A percentile compares a stretch with the other conserved stretches of the same genome.
Evolutionary conservation across 108 stramenopile species (phyloP).

Genomic region (Heterococcus sp.): DNA sequence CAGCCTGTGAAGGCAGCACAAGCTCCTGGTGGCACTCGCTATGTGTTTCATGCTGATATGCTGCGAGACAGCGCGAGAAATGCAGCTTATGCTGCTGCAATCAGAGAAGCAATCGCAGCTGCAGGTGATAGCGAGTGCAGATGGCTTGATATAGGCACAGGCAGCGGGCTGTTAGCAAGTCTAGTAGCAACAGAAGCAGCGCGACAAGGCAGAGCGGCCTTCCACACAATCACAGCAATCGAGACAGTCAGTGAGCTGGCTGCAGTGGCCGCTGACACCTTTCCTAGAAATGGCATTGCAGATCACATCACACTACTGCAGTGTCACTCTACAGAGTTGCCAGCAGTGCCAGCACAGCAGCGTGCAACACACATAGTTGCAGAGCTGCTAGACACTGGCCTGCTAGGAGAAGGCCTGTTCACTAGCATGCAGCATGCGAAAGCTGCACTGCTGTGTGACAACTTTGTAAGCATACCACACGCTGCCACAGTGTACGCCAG

Average conservation of each 20-base stretch:
- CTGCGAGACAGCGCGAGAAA: neutral
- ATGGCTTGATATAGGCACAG: neutral
- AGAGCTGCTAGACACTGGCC: neutral
- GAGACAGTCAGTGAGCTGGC: neutral
- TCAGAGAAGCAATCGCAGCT: neutral
- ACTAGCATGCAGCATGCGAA: neutral
- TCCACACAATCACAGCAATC: neutral
- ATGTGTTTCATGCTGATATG: neutral
- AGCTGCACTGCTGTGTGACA: neutral
- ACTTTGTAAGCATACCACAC: neutral
- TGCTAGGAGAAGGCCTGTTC: neutral
- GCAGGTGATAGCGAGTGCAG: neutral
- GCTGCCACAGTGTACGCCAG: neutral
- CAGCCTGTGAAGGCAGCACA: no score
- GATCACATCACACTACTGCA: neutral
- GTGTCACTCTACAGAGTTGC: neutral
- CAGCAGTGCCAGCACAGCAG: neutral
- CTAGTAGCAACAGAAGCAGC: neutral
- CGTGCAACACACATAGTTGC: neutral
- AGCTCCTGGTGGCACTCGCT: no score
- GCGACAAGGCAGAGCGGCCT: neutral
- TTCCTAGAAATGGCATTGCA: neutral
- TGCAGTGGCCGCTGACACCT: neutral
- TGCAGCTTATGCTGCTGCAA: neutral
- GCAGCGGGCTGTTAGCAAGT: neutral